phyloP scores from a whole-genome alignment of 2,329 filamentous ascomycete genomes.

The Colletotrichum filicis region DNA sequence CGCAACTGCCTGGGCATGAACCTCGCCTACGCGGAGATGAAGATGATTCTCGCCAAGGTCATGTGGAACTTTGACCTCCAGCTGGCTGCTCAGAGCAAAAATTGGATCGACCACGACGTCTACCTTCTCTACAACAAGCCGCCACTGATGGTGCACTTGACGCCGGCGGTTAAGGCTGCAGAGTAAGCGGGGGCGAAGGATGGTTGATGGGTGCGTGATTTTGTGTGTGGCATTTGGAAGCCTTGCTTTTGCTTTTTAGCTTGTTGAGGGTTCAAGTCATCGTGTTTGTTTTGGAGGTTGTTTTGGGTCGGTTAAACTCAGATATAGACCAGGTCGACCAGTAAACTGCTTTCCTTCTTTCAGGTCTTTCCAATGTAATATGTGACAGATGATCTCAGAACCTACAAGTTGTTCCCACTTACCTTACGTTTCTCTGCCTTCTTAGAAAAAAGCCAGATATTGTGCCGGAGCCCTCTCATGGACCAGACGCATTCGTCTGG shows the following conservation, averaged over 20 bases:
- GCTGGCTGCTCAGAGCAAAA: slow-evolving; percentile 4
- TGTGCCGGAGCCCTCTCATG: too few species aligned
- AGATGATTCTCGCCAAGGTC: slow-evolving; percentile 19
- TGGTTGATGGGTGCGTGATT: background rate
- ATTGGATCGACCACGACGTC: slow-evolving; percentile 17
- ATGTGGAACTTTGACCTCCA: slow-evolving; percentile 29
- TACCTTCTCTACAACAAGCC: slow-evolving; percentile 24
- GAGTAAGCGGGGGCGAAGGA: background rate
- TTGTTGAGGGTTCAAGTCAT: background rate
- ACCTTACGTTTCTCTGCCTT: too few species aligned
- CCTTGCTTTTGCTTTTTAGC: background rate
- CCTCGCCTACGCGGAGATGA: slow-evolving; percentile 33
- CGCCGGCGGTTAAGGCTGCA: background rate
- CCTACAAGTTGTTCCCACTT: too few species aligned
- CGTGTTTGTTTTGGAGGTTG: background rate
- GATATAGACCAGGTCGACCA: too few species aligned
- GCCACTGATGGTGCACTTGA: slow-evolving; percentile 27
- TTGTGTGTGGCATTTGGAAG: background rate
- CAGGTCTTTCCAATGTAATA: too few species aligned
- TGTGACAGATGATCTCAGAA: too few species aligned
- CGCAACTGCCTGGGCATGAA: slow-evolving; percentile 29
- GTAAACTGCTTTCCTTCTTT: accelerated
- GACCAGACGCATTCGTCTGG: too few species aligned
- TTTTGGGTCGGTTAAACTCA: too few species aligned
- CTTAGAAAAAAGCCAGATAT: too few species aligned